Evolutionary conservation across 2,329 filamentous ascomycete genomes (phyloP), one percentile per base, ranked within the genome.

Genomic region (Raffaelea arxii): DNA sequence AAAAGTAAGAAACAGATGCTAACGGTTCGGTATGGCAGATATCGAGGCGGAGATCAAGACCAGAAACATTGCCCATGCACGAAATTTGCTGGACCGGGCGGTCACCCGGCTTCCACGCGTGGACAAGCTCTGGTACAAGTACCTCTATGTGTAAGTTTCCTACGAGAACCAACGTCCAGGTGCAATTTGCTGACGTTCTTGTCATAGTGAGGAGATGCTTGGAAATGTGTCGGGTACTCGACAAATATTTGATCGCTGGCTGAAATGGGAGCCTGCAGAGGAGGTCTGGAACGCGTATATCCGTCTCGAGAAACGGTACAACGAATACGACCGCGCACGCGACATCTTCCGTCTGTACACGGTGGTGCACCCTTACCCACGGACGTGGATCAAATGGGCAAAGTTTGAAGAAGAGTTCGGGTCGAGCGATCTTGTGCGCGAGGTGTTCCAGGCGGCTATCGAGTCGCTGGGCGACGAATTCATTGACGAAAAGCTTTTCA

Each of bases 81-180:
- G 92, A 49, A 98, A 98, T 62, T 67, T 98, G 44, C 78, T 98
- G 44, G 92, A 98, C 63, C 83, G 92, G 46, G 90, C 92, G n/a
- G 87, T 97, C 45, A 89, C 89, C 1, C 86, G 94, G 47, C 71
- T 96, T 35, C 92, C 92, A 5, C 75, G 92, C 48, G 79, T 97
- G 36, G 89, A 97, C 63, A 97, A 97, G 72, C 70, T 98, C 27
- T 98, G 92, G 92, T 98, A 95, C 72, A 97, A 97, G 64, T 98
- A 96, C 71, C 88, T 94, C 23, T 55, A 55, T 43, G 53, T 55
- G 52, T 53, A 47, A 44, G 51, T 46, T 25, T 19, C n/a, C n/a
- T n/a, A 24, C 12, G 35, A 37, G 7, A 6, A 6, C 12, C 35
- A 37, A 37, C 11, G 7, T 37, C 7, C 7, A 6, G n/a, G 7